Evolutionary conservation across 1,284 basidiomycete genomes (phyloP), one percentile per base, ranked within the genome.

Genomic region (Irpex sp.): DNA sequence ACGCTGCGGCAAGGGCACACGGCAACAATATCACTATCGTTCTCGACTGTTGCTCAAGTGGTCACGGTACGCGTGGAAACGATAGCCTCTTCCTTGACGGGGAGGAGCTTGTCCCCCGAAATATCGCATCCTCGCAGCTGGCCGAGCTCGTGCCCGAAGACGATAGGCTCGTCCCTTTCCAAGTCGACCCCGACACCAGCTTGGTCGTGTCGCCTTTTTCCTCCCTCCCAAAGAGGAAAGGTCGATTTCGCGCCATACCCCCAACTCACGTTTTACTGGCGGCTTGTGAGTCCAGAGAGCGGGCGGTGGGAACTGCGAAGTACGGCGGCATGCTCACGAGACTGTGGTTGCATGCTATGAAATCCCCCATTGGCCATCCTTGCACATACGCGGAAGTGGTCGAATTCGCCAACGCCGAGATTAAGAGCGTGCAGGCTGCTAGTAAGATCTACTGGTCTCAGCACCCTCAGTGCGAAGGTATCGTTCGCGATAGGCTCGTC

Each of bases 11-110:
- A 5, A 56, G 8, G 9, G 33, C 51, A 16, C 61, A 63, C 37
- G 58, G 61, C 4, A 55, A 63, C 49, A 63, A 63, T 48, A 60
- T 63, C 37, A 63, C 61, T 8, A 59, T 63, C 19, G 52, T 63
- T 21, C 37, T 63, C 8, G 61, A 63, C 36, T 60, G 58, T 21
- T 63, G 61, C 37, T 58, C 60, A 37, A 63, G 61, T 45, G 58
- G 58, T 12, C 59, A 60, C 35, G 62, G 60, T 36, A 59, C 55
- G 10, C 52, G 61, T 16, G 63, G 55, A 14, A 21, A n/a, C n/a
- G 6, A 5, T 36, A 19, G 71, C 70, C 68, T 64, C 60, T n/a
- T 19, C 45, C 39, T 10, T 16, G 39, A 42, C 16, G 39, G 39
- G 39, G 16, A 10, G 39, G 39, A 42, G 39, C 16, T 42, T 9